Conservation (phyloP, 1,139 yeast species). For the Taphrina wiesneri region DNA sequence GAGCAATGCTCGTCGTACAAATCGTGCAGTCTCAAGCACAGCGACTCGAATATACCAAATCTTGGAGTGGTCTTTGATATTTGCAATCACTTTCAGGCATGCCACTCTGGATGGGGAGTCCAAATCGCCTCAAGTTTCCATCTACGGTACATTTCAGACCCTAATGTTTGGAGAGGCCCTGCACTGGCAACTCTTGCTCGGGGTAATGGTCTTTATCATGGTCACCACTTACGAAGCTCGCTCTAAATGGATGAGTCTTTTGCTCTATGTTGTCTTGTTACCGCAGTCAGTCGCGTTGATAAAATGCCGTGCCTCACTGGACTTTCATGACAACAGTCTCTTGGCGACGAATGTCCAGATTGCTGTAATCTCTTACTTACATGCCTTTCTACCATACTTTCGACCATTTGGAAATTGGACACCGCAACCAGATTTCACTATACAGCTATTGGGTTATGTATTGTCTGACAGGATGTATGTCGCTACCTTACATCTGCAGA, state of each 20-base stretch:
- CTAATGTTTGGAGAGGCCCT: background rate
- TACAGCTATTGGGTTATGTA: background rate
- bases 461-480: background rate
- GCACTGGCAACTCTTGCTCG: slow-evolving; percentile 8
- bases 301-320: background rate
- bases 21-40: slow-evolving; percentile 1
- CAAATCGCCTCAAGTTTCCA: background rate
- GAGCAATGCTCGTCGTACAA: slow-evolving; percentile 4
- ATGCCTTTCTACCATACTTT: slow-evolving; percentile 11
- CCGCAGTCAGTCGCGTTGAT: slow-evolving; percentile 15
- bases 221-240: slow-evolving; percentile 6
- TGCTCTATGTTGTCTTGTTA: slow-evolving; percentile 19
- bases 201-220: background rate
- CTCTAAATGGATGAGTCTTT: slow-evolving; percentile 18
- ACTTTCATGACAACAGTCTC: too few species aligned
- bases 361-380: slow-evolving; percentile 6
- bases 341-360: slow-evolving; percentile 6
- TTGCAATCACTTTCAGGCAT: background rate
- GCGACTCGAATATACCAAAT: slow-evolving; percentile 21
- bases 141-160: background rate
- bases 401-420: slow-evolving; percentile 12
- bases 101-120: background rate
- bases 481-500: slow-evolving; percentile 8
- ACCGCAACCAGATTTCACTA: background rate
- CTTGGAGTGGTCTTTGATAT: slow-evolving; percentile 16